Percentiles rank a stretch among this genome's conserved stretches.
Conservation (phyloP, 257 asterid species). For the Perilla frutescens region DNA sequence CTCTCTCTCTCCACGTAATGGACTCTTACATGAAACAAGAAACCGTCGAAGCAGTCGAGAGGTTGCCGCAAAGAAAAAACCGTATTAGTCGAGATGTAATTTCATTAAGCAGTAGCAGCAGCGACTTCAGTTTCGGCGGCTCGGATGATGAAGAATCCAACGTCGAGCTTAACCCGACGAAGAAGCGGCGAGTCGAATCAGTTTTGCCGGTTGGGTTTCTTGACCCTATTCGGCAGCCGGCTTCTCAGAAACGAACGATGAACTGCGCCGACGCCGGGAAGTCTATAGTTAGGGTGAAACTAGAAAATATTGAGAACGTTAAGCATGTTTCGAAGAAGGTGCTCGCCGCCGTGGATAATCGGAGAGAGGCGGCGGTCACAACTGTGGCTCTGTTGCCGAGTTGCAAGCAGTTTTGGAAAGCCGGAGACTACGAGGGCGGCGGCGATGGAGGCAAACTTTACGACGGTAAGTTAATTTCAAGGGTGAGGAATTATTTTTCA, state of each 20-base stretch:
- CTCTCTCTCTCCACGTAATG: constrained; percentile 23
- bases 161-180: constrained; percentile 22
- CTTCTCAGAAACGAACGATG: background rate
- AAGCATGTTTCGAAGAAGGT: background rate
- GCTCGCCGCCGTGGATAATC: background rate
- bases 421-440: constrained; percentile 66
- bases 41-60: background rate
- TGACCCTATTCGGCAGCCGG: constrained; percentile 47
- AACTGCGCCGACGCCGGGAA: background rate
- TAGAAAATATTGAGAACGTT: background rate
- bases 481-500: no score
- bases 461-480: constrained; percentile 8
- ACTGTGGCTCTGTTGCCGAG: constrained; percentile 21
- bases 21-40: constrained; percentile 32
- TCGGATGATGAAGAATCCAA: constrained; percentile 25
- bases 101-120: constrained; percentile 34
- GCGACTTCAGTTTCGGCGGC: constrained; percentile 1
- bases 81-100: background rate
- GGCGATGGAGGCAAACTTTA: constrained; percentile 26
- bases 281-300: constrained; percentile 8
- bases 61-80: background rate
- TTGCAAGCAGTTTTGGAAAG: constrained; percentile 80
- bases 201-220: constrained; percentile 72
- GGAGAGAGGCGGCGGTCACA: constrained; percentile 14
- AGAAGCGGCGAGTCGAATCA: constrained; percentile 44